Base-by-base conservation (phyloP, 2,329 filamentous ascomycete species). In the Talaromyces marneffei region DNA sequence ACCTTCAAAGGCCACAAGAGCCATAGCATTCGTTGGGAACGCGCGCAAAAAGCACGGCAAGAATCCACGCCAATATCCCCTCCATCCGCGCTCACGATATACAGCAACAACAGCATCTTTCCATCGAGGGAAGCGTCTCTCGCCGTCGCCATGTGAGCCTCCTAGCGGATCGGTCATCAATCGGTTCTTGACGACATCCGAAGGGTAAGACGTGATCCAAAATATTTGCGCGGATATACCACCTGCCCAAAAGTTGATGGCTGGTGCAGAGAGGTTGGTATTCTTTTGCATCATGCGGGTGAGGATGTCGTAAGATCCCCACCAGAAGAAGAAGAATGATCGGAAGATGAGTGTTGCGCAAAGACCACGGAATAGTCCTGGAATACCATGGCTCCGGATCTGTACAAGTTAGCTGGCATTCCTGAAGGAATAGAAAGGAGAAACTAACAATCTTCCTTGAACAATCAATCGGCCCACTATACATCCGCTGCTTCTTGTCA, bases 271-370 rank as follows among this genome's bases (percentile, higher is more conserved):
- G 59, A 97, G 78, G 12, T 68, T 76, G 2, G 92, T 96, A 68
- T 86, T 80, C 18, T 84, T 75, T 59, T 84, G 80, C 71, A 97
- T 79, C 62, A 82, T 77, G 23, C 85, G 82, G 4, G 90, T 90
- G 67, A 97, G 83, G 31, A 96, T 68, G 70, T 97, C 93, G 79
- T 99, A 99, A 63, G 87, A 89, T n/a, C 87, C 87, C 94, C 94
- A 99, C 92, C 92, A 97, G 79, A 88, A 94, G 82, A 96, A 97
- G 82, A 99, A 99, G 78, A 93, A 96, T 14, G 87, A 86, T 18
- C 94, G 85, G 79, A 97, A 97, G 53, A 97, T 76, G 54, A 97
- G 79, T 0, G 94, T 97, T 1, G 94, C 90, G 39, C 77, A 80
- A 12, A 99, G 82, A 0, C 94, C 94, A 72, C 91, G 92, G 75